phyloP scores from a whole-genome alignment of 2,329 filamentous ascomycete genomes.

The Fusarium sp. region DNA sequence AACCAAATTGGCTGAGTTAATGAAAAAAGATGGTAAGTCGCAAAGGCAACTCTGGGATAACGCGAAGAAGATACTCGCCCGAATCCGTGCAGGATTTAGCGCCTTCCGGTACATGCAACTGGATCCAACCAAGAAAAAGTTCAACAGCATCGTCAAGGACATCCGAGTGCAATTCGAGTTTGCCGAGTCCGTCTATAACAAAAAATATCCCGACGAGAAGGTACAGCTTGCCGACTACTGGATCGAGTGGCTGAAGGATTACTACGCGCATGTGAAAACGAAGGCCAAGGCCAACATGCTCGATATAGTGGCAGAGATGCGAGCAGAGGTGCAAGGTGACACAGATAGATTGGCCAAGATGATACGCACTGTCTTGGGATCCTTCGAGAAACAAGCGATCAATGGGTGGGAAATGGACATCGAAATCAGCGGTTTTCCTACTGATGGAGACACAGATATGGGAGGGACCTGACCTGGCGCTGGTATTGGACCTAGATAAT shows the following conservation, averaged over 20 bases:
- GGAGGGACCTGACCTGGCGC: conserved; percentile 3
- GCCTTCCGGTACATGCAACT: background rate
- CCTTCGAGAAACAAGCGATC: too few species aligned
- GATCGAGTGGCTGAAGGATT: conserved; percentile 4
- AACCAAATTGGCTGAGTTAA: too few species aligned
- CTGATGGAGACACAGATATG: conserved; percentile 6
- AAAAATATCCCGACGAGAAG: background rate
- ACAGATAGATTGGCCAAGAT: too few species aligned
- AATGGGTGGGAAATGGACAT: background rate
- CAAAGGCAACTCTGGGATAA: too few species aligned
- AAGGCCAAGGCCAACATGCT: background rate
- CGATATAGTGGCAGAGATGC: background rate
- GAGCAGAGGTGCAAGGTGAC: background rate
- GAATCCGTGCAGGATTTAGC: conserved; percentile 1
- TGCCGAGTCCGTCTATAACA: background rate
- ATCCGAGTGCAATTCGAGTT: conserved; percentile 6
- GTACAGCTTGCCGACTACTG: conserved; percentile 14
- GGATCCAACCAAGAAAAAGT: background rate
- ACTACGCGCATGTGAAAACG: conserved; percentile 2
- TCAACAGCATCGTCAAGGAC: conserved; percentile 10
- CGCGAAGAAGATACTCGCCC: background rate
- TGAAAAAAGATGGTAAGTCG: too few species aligned
- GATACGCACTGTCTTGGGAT: too few species aligned
- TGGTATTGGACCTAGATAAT: too few species aligned
- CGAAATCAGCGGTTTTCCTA: background rate